Evolutionary conservation across 306 rosid species (phyloP).

Genomic region (Vigna reflexopilosa): DNA sequence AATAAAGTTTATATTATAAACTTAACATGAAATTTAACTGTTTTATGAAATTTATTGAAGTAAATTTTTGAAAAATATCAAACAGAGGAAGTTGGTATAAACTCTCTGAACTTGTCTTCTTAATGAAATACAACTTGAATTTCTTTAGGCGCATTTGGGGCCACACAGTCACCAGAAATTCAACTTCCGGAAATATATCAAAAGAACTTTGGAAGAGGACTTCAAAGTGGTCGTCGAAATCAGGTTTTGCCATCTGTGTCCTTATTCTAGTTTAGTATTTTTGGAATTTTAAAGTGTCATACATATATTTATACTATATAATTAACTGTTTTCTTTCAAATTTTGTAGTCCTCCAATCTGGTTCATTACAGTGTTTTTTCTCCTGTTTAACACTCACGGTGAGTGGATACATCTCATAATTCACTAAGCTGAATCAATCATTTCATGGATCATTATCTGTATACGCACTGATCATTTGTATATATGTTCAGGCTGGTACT

Average conservation of each 20-base stretch:
- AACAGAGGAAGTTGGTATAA: too few relatives aligned
- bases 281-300: not conserved
- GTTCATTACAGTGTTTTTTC: not conserved
- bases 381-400: slow-evolving; percentile 6
- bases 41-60: too few relatives aligned
- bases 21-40: too few relatives aligned
- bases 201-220: slow-evolving; percentile 6
- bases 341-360: slow-evolving; percentile 12
- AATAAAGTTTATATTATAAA: too few relatives aligned
- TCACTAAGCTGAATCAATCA: not conserved
- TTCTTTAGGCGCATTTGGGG: slow-evolving; percentile 9
- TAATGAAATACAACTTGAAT: too few relatives aligned
- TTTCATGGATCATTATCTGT: not conserved
- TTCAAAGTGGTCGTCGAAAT: slow-evolving; percentile 17
- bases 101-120: too few relatives aligned
- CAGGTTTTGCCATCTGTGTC: not conserved
- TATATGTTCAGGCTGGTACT: slow-evolving; percentile 9
- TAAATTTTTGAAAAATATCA: not conserved
- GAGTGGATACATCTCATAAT: not conserved
- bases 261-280: not conserved
- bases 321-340: not conserved
- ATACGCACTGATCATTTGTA: not conserved
- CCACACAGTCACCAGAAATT: slow-evolving; percentile 6
- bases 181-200: not conserved
- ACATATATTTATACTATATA: not conserved